Conservation (phyloP, 2,329 filamentous ascomycete species). For the Juglanconis oblonga region DNA sequence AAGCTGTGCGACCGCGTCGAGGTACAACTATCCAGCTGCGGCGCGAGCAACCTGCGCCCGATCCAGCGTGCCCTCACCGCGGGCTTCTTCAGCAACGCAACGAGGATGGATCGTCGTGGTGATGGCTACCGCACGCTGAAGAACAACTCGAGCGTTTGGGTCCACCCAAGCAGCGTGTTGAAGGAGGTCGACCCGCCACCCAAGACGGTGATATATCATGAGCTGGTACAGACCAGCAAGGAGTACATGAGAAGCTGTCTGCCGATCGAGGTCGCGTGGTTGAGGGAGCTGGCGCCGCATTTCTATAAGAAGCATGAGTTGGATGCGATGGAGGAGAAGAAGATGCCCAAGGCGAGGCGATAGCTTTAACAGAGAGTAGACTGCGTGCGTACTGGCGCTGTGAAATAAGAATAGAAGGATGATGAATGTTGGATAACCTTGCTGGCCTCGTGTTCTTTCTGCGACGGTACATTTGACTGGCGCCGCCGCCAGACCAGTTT, state of each 20-base stretch:
- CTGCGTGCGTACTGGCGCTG: neutral
- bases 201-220: conserved; percentile 85
- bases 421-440: neutral
- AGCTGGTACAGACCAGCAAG: conserved; percentile 77
- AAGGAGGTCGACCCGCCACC: conserved; percentile 72
- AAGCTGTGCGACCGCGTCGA: conserved; percentile 94
- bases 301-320: conserved; percentile 91
- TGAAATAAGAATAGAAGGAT: neutral
- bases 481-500: too few species aligned
- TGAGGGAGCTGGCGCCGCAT: conserved; percentile 88
- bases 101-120: conserved; percentile 76
- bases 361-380: conserved; percentile 2
- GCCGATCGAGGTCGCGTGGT: conserved; percentile 80
- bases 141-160: conserved; percentile 80
- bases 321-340: conserved; percentile 78
- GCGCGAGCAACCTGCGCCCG: conserved; percentile 68
- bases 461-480: too few species aligned
- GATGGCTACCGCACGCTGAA: conserved; percentile 90
- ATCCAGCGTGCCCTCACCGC: conserved; percentile 87
- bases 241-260: conserved; percentile 91
- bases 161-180: conserved; percentile 85
- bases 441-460: too few species aligned
- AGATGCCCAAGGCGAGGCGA: conserved; percentile 39
- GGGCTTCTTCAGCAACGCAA: conserved; percentile 93
- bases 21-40: conserved; percentile 67